A percentile compares a stretch with the other conserved stretches of the same genome.
Conservation (phyloP, 2,329 filamentous ascomycete species). For the Colletotrichum horii region DNA sequence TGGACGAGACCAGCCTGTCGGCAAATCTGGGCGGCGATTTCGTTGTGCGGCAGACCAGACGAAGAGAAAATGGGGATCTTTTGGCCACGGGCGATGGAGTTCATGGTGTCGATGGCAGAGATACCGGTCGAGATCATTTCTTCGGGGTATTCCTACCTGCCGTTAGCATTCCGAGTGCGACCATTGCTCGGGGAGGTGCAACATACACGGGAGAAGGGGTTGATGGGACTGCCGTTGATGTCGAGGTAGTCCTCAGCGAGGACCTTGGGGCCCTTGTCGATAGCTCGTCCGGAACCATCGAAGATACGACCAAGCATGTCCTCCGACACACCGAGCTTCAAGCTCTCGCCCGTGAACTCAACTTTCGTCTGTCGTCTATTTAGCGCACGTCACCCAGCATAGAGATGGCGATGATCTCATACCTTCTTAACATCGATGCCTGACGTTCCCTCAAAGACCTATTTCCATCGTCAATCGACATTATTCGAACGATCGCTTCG, state of each 20-base stretch:
- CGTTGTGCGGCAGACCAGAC: constrained; percentile 97
- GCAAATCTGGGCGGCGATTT: constrained; percentile 99
- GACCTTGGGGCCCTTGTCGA: constrained; percentile 99
- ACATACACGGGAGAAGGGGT: constrained; percentile 92
- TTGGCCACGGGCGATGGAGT: constrained; percentile 95
- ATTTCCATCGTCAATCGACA: constrained; percentile 33
- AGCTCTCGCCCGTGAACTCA: constrained; percentile 93
- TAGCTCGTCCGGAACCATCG: constrained; percentile 95
- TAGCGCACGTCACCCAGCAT: constrained; percentile 3
- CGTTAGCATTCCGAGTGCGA: constrained; percentile 22
- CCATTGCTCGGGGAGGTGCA: not conserved
- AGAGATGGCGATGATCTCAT: constrained; percentile 29
- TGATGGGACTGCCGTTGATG: constrained; percentile 98
- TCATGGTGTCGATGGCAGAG: constrained; percentile 98
- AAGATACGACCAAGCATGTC: constrained; percentile 99
- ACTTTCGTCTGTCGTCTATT: constrained; percentile 78
- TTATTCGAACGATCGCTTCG: constrained; percentile 2
- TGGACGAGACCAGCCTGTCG: constrained; percentile 94
- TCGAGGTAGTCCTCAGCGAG: constrained; percentile 97
- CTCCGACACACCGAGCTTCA: constrained; percentile 98
- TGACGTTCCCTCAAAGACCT: constrained; percentile 97
- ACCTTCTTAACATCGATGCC: constrained; percentile 99
- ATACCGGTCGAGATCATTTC: constrained; percentile 99
- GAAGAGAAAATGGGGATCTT: constrained; percentile 99
- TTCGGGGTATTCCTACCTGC: constrained; percentile 86